Conservation (phyloP, 2,329 filamentous ascomycete species). For the Claviceps fusiformis region DNA sequence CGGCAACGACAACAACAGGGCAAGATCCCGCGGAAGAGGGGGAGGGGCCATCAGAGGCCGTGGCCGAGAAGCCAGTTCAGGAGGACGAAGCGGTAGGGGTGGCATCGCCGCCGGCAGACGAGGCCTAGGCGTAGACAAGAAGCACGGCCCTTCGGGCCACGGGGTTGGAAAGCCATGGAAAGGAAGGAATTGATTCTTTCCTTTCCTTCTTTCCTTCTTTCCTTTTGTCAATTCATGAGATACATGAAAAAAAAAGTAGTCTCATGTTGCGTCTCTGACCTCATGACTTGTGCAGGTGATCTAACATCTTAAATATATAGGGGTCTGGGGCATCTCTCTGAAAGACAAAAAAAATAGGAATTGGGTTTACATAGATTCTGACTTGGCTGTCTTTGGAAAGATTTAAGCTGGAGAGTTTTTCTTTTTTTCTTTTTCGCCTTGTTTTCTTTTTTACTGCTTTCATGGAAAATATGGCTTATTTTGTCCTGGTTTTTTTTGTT, state of each 20-base stretch:
- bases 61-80: conserved; percentile 16
- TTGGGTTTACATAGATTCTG: no score
- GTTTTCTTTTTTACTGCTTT: not conserved
- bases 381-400: no score
- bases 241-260: not conserved
- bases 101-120: conserved; percentile 31
- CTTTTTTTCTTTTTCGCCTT: no score
- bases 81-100: conserved; percentile 32
- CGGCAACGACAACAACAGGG: conserved; percentile 11
- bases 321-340: no score
- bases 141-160: conserved; percentile 23
- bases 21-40: conserved; percentile 12
- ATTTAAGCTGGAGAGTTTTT: no score
- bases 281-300: no score
- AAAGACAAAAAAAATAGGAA: no score
- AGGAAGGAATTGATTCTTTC: conserved; percentile 8
- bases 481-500: not conserved
- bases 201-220: no score
- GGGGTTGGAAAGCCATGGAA: conserved; percentile 28
- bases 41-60: conserved; percentile 15
- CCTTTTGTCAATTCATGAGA: not conserved
- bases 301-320: not conserved
- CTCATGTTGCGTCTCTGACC: no score
- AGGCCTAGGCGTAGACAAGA: conserved; percentile 38
- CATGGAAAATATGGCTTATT: not conserved